These are phyloP conservation scores for Arthromyces matolae DNA, from an alignment of 768 basidiomycete genomes.

Conservation along the genomic window DNA sequence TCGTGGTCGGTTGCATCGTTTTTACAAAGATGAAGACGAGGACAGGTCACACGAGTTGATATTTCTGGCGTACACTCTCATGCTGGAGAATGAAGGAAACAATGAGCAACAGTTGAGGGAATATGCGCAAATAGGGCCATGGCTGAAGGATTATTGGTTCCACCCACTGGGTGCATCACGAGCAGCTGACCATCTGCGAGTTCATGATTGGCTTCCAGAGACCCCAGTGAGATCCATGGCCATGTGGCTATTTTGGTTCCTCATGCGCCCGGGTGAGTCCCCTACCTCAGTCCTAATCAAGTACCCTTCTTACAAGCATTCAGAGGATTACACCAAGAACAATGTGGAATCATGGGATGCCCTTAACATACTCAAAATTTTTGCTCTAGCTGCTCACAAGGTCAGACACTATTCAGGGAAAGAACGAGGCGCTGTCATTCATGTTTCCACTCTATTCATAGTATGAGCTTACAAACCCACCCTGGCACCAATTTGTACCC, in stretches of 20 bases:
- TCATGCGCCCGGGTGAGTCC: slow-evolving; percentile 56
- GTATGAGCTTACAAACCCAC: slow-evolving; percentile 57
- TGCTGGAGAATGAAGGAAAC: slow-evolving; percentile 77
- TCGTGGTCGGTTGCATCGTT: slow-evolving; percentile 40
- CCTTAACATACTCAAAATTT: slow-evolving; percentile 50
- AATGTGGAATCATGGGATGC: slow-evolving; percentile 41
- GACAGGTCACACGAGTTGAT: slow-evolving; percentile 45
- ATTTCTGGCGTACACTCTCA: slow-evolving; percentile 69
- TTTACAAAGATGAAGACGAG: slow-evolving; percentile 16
- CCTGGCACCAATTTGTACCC: slow-evolving; percentile 59
- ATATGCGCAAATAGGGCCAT: slow-evolving; percentile 57
- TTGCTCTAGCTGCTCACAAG: slow-evolving; percentile 66
- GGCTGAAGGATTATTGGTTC: slow-evolving; percentile 70
- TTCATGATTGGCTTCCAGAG: slow-evolving; percentile 54
- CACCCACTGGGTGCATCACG: slow-evolving; percentile 53
- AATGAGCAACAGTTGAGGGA: slow-evolving; percentile 70
- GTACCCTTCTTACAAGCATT: not conserved
- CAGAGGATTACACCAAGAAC: slow-evolving; percentile 47
- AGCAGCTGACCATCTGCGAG: slow-evolving; percentile 37
- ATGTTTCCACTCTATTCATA: slow-evolving; percentile 25
- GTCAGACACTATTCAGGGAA: slow-evolving; percentile 21
- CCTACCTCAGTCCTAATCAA: not conserved
- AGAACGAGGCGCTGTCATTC: not conserved
- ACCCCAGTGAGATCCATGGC: slow-evolving; percentile 52
- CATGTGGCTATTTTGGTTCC: slow-evolving; percentile 80